A percentile compares a stretch with the other conserved stretches of the same genome.
These are phyloP conservation scores for Pseudopyricularia cyperi DNA, from an alignment of 2,329 filamentous ascomycete species.

Conservation along the genomic window DNA sequence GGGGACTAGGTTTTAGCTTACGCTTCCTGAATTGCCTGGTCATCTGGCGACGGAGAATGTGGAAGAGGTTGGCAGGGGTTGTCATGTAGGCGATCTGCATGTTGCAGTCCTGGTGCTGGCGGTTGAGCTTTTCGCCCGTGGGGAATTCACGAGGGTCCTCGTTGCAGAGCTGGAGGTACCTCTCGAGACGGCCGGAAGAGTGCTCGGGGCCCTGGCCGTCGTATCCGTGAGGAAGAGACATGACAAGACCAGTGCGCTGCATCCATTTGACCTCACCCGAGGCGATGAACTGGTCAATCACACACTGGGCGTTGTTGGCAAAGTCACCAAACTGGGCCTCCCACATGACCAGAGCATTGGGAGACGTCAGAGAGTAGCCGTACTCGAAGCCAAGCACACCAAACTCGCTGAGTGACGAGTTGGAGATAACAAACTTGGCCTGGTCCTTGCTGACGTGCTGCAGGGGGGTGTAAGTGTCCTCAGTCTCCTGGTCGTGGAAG, in stretches of 20 bases:
- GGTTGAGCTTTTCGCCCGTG: slow-evolving; percentile 72
- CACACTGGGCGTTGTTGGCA: slow-evolving; percentile 97
- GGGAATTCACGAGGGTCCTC: slow-evolving; percentile 95
- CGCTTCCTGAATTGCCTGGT: slow-evolving; percentile 98
- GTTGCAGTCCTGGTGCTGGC: slow-evolving; percentile 99
- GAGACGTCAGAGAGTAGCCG: slow-evolving; percentile 92
- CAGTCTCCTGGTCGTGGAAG: slow-evolving; percentile 92
- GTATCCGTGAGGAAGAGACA: slow-evolving; percentile 94
- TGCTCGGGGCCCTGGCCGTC: slow-evolving; percentile 98
- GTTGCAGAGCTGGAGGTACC: slow-evolving; percentile 93
- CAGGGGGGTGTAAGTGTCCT: slow-evolving; percentile 84
- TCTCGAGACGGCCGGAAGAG: slow-evolving; percentile 92
- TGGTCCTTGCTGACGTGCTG: slow-evolving; percentile 84
- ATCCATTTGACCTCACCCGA: slow-evolving; percentile 98
- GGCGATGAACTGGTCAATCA: slow-evolving; percentile 97
- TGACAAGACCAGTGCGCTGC: slow-evolving; percentile 89
- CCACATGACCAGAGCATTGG: slow-evolving; percentile 97
- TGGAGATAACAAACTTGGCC: slow-evolving; percentile 90
- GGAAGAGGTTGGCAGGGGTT: slow-evolving; percentile 91
- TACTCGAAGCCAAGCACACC: slow-evolving; percentile 91
- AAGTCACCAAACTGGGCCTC: slow-evolving; percentile 99
- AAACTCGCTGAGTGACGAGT: slow-evolving; percentile 70
- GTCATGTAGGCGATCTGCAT: slow-evolving; percentile 98
- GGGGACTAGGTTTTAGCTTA: slow-evolving; percentile 48
- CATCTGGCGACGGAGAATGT: slow-evolving; percentile 92